Base-by-base conservation (phyloP, 306 rosid genomes). In the Morella rubra region DNA sequence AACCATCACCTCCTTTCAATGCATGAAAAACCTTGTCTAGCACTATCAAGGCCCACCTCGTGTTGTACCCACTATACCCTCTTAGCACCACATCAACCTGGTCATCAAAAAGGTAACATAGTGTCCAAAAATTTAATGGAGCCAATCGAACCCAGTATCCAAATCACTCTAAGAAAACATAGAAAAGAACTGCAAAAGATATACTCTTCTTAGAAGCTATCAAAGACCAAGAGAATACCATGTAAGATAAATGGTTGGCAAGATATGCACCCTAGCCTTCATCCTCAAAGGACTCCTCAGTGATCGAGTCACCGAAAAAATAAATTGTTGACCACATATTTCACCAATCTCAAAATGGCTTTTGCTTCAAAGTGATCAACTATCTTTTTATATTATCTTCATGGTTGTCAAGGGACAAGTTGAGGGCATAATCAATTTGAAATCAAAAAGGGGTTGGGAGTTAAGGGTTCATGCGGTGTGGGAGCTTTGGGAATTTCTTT, bases 231-330 rank as follows among this genome's bases (percentile, higher is more conserved):
- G n/a, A n/a, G n/a, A n/a, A 51, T 84, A 93, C 98, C 88, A 81
- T 75, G 79, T 96, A 93, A 79, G 81, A 74, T 84, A 90, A 93
- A 78, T 88, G 93, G 84, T 89, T 70, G 69, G 93, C 89, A 7
- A 93, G 91, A 76, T 92, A 80, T 71, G 96, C 92, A 71, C 98
- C 97, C 98, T 97, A 93, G 72, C 97, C 98, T 6, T 87, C 97
- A 55, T 72, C 45, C 4, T 27, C 60, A 49, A 87, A 93, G 49
- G 97, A 91, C 18, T 64, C 84, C 77, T 93, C 90, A 0, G 97
- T 93, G 85, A 91, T 91, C 6, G 98, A 93, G 69, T 93, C 98
- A 72, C 98, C 98, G 42, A 90, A 90, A 41, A 93, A 96, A 80
- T 79, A 89, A 47, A 93, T 76, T 85, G 81, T 88, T 27, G 93